phyloP scores from a whole-genome alignment of 176 grass and related monocot species.

The Metroxylon sagu region DNA sequence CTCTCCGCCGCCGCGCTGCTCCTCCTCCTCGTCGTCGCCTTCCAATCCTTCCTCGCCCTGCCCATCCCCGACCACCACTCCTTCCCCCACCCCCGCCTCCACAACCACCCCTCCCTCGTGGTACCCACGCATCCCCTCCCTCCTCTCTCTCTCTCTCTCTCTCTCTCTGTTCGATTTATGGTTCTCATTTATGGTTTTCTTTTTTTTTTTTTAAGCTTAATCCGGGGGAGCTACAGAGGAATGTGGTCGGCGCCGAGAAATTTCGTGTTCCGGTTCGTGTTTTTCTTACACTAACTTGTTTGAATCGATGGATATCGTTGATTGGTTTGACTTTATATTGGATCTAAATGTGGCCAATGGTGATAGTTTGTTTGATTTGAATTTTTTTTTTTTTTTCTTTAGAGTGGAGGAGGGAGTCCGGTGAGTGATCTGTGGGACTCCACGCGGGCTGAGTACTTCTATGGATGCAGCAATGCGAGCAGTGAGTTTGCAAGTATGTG shows the following conservation, averaged over 20 bases:
- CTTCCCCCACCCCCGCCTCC: conserved; percentile 27
- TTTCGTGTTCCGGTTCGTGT: conserved; percentile 42
- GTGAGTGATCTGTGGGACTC: conserved; percentile 67
- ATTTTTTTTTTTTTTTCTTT: conserved; percentile 29
- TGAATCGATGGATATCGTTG: conserved; percentile 1
- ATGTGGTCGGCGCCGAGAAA: conserved; percentile 14
- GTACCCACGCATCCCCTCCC: conserved; percentile 13
- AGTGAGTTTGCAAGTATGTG: conserved; percentile 60
- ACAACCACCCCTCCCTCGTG: conserved; percentile 14
- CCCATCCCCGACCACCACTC: conserved; percentile 54
- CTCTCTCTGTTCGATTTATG: conserved; percentile 13
- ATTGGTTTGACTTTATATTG: neutral
- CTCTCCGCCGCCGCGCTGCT: conserved; percentile 39
- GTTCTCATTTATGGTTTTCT: neutral
- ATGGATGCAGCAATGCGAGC: conserved; percentile 81
- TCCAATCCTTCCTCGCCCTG: conserved; percentile 56
- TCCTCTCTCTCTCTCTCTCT: conserved; percentile 3
- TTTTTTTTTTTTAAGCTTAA: conserved; percentile 23
- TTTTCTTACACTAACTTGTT: neutral
- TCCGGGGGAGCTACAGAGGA: conserved; percentile 11
- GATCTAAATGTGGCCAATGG: too few species aligned
- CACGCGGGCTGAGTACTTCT: conserved; percentile 54
- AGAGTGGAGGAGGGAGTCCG: conserved; percentile 33
- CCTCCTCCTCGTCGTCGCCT: conserved; percentile 39
- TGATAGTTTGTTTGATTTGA: neutral